A percentile compares a stretch with the other conserved stretches of the same genome.
Evolutionary conservation across 371 early-diverging fungal species (phyloP).

Genomic region (Batkoa obscura): DNA sequence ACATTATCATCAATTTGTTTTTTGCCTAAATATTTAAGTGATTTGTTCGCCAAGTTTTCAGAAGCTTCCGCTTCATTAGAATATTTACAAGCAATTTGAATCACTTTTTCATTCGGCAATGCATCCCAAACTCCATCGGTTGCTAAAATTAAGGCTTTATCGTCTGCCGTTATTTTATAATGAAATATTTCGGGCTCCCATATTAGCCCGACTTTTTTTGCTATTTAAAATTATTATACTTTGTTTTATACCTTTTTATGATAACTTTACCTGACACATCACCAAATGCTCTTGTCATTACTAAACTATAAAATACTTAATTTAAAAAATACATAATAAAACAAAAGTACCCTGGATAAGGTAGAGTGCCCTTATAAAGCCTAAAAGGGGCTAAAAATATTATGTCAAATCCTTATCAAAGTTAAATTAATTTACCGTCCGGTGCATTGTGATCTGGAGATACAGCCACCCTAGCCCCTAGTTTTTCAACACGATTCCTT

Average conservation of each 20-base stretch:
- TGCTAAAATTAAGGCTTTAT: conserved; percentile 68
- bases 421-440: background rate
- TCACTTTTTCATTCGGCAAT: conserved; percentile 46
- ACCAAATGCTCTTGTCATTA: conserved; percentile 5
- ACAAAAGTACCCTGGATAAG: conserved; percentile 4
- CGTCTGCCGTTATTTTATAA: conserved; percentile 35
- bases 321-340: background rate
- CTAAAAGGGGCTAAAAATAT: conserved; percentile 5
- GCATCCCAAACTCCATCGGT: conserved; percentile 91
- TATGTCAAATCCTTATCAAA: background rate
- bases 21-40: conserved; percentile 5
- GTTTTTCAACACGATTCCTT: background rate
- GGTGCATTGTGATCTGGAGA: background rate
- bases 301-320: background rate
- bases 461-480: conserved; percentile 3
- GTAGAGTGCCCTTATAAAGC: conserved; percentile 5
- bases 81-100: conserved; percentile 18
- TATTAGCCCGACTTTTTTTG: conserved; percentile 1
- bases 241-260: background rate
- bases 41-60: background rate
- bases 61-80: background rate
- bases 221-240: background rate
- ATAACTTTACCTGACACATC: background rate
- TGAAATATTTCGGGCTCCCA: conserved; percentile 48
- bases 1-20: conserved; percentile 4